Evolutionary conservation across 2,329 filamentous ascomycete genomes (phyloP).

Genomic region (Neofusicoccum kwambonambiense): DNA sequence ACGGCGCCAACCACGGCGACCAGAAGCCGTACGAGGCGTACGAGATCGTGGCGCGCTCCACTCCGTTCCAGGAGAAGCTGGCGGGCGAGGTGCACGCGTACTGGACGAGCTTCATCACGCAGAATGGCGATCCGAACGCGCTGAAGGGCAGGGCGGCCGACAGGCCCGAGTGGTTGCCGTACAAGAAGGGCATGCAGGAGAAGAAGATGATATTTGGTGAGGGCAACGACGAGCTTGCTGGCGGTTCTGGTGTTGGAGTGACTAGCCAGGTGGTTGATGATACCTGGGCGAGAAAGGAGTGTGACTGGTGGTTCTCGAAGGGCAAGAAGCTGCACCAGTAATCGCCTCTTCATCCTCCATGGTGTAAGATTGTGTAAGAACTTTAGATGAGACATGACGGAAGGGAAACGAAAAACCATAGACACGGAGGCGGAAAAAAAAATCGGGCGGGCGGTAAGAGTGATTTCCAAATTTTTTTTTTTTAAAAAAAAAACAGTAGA

Average conservation of each 20-base stretch:
- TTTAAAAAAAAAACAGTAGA: background rate
- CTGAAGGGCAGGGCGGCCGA: conserved; percentile 23
- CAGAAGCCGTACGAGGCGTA: conserved; percentile 36
- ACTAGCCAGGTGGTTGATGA: conserved; percentile 47
- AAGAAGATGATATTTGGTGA: conserved; percentile 55
- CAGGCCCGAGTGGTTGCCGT: conserved; percentile 27
- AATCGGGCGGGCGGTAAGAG: no score
- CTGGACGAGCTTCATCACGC: conserved; percentile 31
- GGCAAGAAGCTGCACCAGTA: conserved; percentile 32
- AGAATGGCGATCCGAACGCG: conserved; percentile 31
- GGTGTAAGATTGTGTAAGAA: no score
- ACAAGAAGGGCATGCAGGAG: conserved; percentile 19
- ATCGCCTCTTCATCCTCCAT: background rate
- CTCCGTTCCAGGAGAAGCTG: conserved; percentile 30
- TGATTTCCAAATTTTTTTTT: no score
- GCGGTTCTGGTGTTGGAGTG: conserved; percentile 38
- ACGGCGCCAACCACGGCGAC: conserved; percentile 36
- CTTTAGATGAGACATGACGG: background rate
- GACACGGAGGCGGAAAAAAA: background rate
- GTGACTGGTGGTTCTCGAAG: conserved; percentile 62
- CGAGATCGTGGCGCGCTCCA: conserved; percentile 26
- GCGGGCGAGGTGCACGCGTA: conserved; percentile 32
- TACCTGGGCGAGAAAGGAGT: conserved; percentile 49
- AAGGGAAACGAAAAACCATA: background rate
- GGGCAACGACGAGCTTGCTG: conserved; percentile 57